Evolutionary conservation across 2,329 filamentous ascomycete species (phyloP), one percentile per base, ranked within the genome.

Genomic region (Claviceps pusilla): DNA sequence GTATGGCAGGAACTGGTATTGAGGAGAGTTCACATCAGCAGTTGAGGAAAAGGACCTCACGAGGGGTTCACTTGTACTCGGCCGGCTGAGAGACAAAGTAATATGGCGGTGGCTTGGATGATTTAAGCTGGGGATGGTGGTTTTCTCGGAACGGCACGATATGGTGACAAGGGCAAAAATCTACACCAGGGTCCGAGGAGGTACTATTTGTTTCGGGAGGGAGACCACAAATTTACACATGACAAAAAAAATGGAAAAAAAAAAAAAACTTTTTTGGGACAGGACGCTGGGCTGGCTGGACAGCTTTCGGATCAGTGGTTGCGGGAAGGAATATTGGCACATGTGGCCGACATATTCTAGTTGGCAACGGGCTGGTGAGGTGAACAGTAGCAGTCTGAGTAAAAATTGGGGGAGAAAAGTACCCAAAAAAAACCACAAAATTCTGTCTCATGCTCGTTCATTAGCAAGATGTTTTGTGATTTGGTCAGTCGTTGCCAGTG

Each of bases 231-330:
- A 47, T 11, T 29, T 3, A 29, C 24, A 29, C 19, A 14, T 11
- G 19, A 35, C 2, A 19, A 33, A 35, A 9, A 48, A 48, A 33
- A 33, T 0, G 10, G n/a, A n/a, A 10, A 33, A 59, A 60, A 59
- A 59, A 59, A 59, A 63, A 63, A 63, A 59, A 64, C 56, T 62
- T 59, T 50, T 60, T 59, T 54, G 63, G 52, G 62, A 62, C 58
- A 59, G 62, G 57, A 59, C 53, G 37, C 57, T 54, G 46, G 53
- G 49, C 28, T 51, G 19, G 54, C 53, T 57, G 53, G 54, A 46
- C 52, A 54, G 45, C 53, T 57, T 56, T 56, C 52, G 57, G 41
- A 59, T 55, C 54, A 51, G 54, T 10, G 5, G 24, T 42, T 45
- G 33, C 29, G 12, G 2, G 50, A 51, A 7, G 45, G 37, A 24